These are phyloP conservation scores for Saccharomycopsis guyanensis DNA, from an alignment of 805 yeast species.

Conservation along the genomic window DNA sequence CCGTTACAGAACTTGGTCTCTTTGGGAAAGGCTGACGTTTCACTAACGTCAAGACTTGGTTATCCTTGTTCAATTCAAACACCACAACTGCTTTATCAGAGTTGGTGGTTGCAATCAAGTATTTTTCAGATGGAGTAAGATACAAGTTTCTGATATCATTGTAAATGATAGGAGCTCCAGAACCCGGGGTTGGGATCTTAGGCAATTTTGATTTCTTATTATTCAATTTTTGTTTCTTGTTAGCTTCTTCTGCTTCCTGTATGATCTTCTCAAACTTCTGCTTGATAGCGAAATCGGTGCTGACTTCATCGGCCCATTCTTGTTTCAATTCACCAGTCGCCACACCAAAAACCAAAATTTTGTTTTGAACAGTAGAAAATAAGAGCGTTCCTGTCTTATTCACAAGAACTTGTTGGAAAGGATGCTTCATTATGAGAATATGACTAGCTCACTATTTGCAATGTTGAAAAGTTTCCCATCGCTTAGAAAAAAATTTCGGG, in stretches of 20 bases:
- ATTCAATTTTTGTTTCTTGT: slow-evolving; percentile 20
- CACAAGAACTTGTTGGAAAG: slow-evolving; percentile 52
- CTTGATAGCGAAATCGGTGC: slow-evolving; percentile 37
- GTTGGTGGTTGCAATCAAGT: slow-evolving; percentile 66
- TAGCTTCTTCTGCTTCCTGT: slow-evolving; percentile 27
- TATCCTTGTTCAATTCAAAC: slow-evolving; percentile 32
- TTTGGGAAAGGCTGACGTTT: slow-evolving; percentile 80
- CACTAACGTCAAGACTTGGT: slow-evolving; percentile 37
- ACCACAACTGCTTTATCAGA: slow-evolving; percentile 75
- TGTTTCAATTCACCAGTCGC: slow-evolving; percentile 39
- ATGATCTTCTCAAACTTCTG: slow-evolving; percentile 40
- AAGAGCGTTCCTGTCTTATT: slow-evolving; percentile 39
- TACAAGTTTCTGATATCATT: slow-evolving; percentile 61
- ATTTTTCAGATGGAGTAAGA: slow-evolving; percentile 44
- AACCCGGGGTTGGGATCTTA: slow-evolving; percentile 54
- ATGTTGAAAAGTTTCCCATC: not conserved
- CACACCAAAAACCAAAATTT: slow-evolving; percentile 44
- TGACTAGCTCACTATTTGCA: too few species aligned
- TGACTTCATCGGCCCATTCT: slow-evolving; percentile 55
- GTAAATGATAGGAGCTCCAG: slow-evolving; percentile 60
- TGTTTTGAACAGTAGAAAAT: slow-evolving; percentile 52
- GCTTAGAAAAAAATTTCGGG: slow-evolving; percentile 1
- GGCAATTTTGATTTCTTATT: slow-evolving; percentile 32
- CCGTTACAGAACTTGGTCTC: slow-evolving; percentile 80
- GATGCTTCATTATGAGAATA: slow-evolving; percentile 60